Percentiles rank a stretch among this genome's conserved stretches.
phyloP scores from a whole-genome alignment of 2,329 filamentous ascomycete species.

The Venturia carpophila region DNA sequence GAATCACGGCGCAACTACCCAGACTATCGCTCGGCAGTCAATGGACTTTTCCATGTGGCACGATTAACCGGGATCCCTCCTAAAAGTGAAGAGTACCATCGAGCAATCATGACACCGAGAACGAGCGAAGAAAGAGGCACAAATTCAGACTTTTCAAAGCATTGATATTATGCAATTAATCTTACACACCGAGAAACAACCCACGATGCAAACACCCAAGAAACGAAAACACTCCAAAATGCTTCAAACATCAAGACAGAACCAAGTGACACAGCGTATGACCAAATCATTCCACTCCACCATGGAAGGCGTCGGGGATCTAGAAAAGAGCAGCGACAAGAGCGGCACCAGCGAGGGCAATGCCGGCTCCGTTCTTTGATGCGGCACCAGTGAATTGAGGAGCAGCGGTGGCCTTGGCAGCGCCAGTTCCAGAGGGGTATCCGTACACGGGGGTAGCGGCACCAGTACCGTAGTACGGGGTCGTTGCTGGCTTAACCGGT shows the following conservation, averaged over 20 bases:
- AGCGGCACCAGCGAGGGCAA: constrained; percentile 8
- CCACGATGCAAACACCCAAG: too few species aligned
- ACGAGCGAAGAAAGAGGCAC: too few species aligned
- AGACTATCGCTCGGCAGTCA: too few species aligned
- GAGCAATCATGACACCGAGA: too few species aligned
- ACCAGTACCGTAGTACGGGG: neutral
- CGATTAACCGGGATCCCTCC: too few species aligned
- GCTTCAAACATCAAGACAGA: neutral
- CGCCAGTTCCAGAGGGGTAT: neutral
- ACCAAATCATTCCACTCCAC: neutral
- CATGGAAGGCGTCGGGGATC: neutral
- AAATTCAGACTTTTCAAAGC: neutral
- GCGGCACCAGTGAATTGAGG: constrained; percentile 2
- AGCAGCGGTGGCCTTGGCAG: neutral
- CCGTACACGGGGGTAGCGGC: neutral
- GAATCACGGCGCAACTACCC: too few species aligned
- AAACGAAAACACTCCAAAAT: neutral
- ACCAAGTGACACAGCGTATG: neutral
- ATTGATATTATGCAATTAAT: constrained; percentile 5
- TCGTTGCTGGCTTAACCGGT: neutral
- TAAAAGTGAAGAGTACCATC: too few species aligned
- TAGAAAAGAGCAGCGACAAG: constrained; percentile 10
- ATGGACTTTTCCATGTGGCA: too few species aligned
- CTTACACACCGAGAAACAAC: neutral
- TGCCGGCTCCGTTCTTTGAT: constrained; percentile 2